These are phyloP conservation scores for Hanseniaspora valbyensis DNA, from an alignment of 805 yeast species.

Conservation along the genomic window DNA sequence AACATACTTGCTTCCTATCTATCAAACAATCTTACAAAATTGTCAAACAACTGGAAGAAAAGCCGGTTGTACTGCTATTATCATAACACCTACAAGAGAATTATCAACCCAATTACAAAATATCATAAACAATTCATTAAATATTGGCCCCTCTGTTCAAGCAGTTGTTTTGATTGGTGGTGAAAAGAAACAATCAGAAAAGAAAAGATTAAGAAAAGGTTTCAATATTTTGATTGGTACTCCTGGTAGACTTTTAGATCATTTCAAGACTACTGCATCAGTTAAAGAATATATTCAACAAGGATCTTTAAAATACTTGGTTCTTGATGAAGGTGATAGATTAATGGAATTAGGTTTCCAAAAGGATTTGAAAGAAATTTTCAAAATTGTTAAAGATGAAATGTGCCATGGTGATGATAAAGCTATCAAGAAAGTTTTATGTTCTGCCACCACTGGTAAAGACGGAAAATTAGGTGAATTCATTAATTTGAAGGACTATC, in stretches of 20 bases:
- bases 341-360: constrained; percentile 94
- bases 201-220: constrained; percentile 91
- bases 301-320: constrained; percentile 69
- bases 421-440: constrained; percentile 63
- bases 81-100: constrained; percentile 90
- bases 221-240: constrained; percentile 93
- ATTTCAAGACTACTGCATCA: constrained; percentile 75
- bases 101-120: constrained; percentile 80
- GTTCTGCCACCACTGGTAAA: constrained; percentile 84
- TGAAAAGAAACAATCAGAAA: constrained; percentile 92
- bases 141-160: constrained; percentile 46
- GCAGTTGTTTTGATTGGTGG: constrained; percentile 95
- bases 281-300: constrained; percentile 42
- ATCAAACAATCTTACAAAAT: constrained; percentile 51
- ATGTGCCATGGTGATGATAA: constrained; percentile 46
- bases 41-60: constrained; percentile 36
- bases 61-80: constrained; percentile 79
- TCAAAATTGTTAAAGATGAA: constrained; percentile 44
- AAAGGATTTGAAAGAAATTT: constrained; percentile 73
- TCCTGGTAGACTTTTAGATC: constrained; percentile 93
- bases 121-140: constrained; percentile 36
- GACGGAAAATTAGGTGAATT: constrained; percentile 74
- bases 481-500: constrained; percentile 54
- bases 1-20: constrained; percentile 73
- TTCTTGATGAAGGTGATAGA: constrained; percentile 93